These are phyloP conservation scores for Cytospora mali DNA, from an alignment of 2,329 filamentous ascomycete genomes.

Conservation along the genomic window DNA sequence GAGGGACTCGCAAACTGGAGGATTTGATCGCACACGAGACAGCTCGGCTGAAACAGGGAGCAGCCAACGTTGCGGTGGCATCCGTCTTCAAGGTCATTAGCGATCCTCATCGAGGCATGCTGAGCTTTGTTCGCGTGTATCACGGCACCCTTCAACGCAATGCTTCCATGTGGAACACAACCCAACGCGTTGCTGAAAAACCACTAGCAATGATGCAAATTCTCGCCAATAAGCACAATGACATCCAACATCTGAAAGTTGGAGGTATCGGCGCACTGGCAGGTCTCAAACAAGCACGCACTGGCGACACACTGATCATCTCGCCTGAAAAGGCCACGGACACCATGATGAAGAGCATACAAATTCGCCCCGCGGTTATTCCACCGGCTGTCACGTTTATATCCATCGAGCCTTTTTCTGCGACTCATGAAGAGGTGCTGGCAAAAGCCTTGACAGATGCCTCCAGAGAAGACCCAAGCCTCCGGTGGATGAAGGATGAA, in stretches of 20 bases:
- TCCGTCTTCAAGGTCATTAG: conserved; percentile 95
- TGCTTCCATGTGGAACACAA: conserved; percentile 82
- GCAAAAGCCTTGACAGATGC: conserved; percentile 75
- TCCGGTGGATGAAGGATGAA: conserved; percentile 81
- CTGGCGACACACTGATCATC: conserved; percentile 86
- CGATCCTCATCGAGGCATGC: conserved; percentile 79
- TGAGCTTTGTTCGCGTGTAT: conserved; percentile 93
- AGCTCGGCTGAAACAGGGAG: conserved; percentile 39
- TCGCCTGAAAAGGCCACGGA: conserved; percentile 68
- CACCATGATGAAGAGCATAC: conserved; percentile 70
- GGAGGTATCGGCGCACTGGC: conserved; percentile 95
- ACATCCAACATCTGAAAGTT: conserved; percentile 76
- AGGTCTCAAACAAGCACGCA: conserved; percentile 87
- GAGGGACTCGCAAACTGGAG: conserved; percentile 50
- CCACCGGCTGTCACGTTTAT: conserved; percentile 96
- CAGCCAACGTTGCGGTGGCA: conserved; percentile 49
- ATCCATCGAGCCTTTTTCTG: conserved; percentile 73
- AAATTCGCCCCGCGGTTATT: conserved; percentile 84
- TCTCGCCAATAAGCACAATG: conserved; percentile 83
- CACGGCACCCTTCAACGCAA: conserved; percentile 78
- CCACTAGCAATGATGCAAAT: conserved; percentile 84
- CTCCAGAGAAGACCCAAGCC: conserved; percentile 87
- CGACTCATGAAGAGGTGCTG: conserved; percentile 74
- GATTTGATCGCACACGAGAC: conserved; percentile 42
- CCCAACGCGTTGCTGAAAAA: conserved; percentile 75